Percentiles rank a stretch among this genome's conserved stretches.
Conservation (phyloP, 441 rosid species). For the Codiaeum variegatum region DNA sequence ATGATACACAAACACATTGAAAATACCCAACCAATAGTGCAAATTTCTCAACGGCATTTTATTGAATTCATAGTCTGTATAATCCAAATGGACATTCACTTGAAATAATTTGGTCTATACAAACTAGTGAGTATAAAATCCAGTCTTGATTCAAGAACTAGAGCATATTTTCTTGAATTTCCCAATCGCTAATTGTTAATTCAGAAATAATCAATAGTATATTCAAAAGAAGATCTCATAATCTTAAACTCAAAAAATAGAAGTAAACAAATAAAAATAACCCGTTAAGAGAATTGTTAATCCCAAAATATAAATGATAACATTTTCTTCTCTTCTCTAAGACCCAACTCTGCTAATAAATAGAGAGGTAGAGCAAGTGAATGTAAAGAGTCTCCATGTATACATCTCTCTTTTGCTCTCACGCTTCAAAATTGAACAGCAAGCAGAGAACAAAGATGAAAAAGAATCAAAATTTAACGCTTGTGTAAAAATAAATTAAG, state of each 20-base stretch:
- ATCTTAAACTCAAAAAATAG: background rate
- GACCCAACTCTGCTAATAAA: conserved; percentile 56
- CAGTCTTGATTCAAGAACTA: too few relatives aligned
- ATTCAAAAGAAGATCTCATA: background rate
- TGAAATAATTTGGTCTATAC: too few relatives aligned
- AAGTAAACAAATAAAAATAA: background rate
- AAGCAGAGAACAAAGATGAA: conserved; percentile 2
- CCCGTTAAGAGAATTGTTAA: conserved; percentile 31
- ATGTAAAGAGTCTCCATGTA: conserved; percentile 27
- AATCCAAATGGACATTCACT: too few relatives aligned
- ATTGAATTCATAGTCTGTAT: too few relatives aligned
- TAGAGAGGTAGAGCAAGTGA: conserved; percentile 55
- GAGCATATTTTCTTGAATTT: too few relatives aligned
- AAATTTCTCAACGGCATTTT: too few relatives aligned
- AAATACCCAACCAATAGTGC: too few relatives aligned
- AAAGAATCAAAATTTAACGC: background rate
- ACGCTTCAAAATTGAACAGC: conserved; percentile 20
- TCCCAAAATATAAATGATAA: conserved; percentile 49
- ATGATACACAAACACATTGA: too few relatives aligned
- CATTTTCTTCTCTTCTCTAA: conserved; percentile 50
- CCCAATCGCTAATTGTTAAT: background rate
- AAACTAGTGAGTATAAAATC: too few relatives aligned
- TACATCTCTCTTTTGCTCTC: background rate
- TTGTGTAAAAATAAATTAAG: conserved; percentile 16
- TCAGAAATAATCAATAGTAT: background rate